Evolutionary conservation across 1,284 basidiomycete genomes (phyloP).

Genomic region (Mycosarcoma maydis): DNA sequence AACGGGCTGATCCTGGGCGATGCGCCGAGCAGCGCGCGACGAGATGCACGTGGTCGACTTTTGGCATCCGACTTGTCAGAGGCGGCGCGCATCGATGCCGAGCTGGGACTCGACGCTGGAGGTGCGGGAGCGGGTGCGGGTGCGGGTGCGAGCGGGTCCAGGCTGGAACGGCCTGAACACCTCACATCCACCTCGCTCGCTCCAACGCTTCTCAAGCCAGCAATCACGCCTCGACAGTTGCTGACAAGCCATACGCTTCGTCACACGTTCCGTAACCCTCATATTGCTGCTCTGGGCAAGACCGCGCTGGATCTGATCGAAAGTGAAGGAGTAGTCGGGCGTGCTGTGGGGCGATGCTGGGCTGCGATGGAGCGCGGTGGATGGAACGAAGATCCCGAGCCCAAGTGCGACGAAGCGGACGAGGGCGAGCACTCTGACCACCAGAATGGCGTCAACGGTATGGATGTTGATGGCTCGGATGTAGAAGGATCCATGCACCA

Average conservation of each 20-base stretch:
- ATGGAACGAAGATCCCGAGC: conserved; percentile 46
- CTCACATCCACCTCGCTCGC: conserved; percentile 60
- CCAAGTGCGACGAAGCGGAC: conserved; percentile 20
- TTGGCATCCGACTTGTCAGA: conserved; percentile 43
- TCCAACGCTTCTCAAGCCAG: conserved; percentile 62
- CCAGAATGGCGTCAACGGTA: conserved; percentile 19
- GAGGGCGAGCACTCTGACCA: conserved; percentile 4
- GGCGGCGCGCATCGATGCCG: conserved; percentile 44
- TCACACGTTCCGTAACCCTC: conserved; percentile 65
- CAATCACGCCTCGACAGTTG: conserved; percentile 56
- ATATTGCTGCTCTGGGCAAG: conserved; percentile 62
- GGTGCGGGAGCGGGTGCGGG: conserved; percentile 3
- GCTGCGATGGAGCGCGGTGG: conserved; percentile 59
- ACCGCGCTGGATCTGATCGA: conserved; percentile 65
- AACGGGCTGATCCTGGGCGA: conserved; percentile 28
- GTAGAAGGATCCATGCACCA: conserved; percentile 12
- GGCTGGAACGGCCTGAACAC: conserved; percentile 25
- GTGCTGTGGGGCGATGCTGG: conserved; percentile 62
- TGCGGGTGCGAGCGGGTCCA: conserved; percentile 9
- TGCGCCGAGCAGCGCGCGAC: conserved; percentile 17
- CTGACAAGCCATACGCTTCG: conserved; percentile 62
- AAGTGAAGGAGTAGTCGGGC: conserved; percentile 60
- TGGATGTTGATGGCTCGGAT: conserved; percentile 32
- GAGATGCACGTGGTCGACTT: conserved; percentile 27
- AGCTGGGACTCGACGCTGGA: conserved; percentile 37